Conservation (phyloP, 257 asterid genomes). For the Catharanthus roseus region DNA sequence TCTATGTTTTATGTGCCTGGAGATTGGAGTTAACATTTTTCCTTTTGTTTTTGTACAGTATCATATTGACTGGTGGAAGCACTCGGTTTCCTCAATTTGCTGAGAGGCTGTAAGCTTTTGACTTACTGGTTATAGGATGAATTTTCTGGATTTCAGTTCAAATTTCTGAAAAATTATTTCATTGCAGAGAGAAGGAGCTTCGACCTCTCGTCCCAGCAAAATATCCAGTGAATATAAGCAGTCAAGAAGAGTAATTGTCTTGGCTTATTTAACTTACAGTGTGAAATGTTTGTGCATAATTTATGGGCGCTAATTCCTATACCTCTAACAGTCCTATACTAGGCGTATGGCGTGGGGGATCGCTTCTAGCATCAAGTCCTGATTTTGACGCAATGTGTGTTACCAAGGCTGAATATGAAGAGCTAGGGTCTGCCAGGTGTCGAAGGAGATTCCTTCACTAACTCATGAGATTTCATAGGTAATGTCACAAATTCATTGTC, state of each 20-base stretch:
- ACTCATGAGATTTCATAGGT: slow-evolving; percentile 11
- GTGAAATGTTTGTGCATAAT: slow-evolving; percentile 7
- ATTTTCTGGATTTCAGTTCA: slow-evolving; percentile 2
- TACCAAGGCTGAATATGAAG: slow-evolving; percentile 94
- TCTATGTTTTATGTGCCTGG: slow-evolving; percentile 7
- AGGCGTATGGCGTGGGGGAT: slow-evolving; percentile 99
- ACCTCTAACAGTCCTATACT: slow-evolving; percentile 66
- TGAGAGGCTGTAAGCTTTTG: slow-evolving; percentile 74
- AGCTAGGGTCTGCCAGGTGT: slow-evolving; percentile 85
- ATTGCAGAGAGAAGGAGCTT: slow-evolving; percentile 76
- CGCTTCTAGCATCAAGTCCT: slow-evolving; percentile 93
- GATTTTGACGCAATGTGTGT: slow-evolving; percentile 94
- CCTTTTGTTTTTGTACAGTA: slow-evolving; percentile 42
- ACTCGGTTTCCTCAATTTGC: slow-evolving; percentile 88
- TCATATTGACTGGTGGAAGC: slow-evolving; percentile 90
- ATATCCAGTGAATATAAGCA: slow-evolving; percentile 66
- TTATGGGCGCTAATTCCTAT: slow-evolving; percentile 9
- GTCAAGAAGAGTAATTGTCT: slow-evolving; percentile 80
- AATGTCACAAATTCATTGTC: not conserved
- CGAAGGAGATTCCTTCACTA: slow-evolving; percentile 83
- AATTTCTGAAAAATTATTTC: slow-evolving; percentile 10
- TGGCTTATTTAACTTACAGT: slow-evolving; percentile 14
- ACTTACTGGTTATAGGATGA: slow-evolving; percentile 6
- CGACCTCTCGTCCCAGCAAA: slow-evolving; percentile 89
- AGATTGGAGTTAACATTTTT: slow-evolving; percentile 14